These are phyloP conservation scores for Terfezia claveryi DNA, from an alignment of 495 filamentous ascomycete genomes.

Conservation along the genomic window DNA sequence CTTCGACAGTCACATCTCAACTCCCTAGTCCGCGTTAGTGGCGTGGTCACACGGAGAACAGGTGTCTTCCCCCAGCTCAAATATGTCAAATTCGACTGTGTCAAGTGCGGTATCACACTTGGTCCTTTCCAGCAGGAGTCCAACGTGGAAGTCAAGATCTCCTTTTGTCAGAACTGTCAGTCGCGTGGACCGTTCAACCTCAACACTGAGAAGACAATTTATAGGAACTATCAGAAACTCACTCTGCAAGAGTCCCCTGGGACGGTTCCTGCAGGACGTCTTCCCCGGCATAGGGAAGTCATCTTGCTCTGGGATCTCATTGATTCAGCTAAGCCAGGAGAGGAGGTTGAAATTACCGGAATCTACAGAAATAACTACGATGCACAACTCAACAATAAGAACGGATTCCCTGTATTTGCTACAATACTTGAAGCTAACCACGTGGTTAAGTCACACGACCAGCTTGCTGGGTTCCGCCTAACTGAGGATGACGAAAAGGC, in stretches of 20 bases:
- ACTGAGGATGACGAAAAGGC: constrained; percentile 88
- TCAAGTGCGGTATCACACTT: constrained; percentile 74
- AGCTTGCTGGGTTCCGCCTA: constrained; percentile 88
- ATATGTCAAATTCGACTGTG: constrained; percentile 92
- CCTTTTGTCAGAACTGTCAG: constrained; percentile 94
- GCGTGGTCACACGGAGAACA: constrained; percentile 87
- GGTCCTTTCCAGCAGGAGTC: constrained; percentile 96
- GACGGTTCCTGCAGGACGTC: constrained; percentile 86
- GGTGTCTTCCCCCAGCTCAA: constrained; percentile 97
- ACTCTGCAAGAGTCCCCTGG: constrained; percentile 95
- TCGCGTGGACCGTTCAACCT: constrained; percentile 86
- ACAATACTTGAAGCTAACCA: constrained; percentile 97
- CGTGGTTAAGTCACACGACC: constrained; percentile 88
- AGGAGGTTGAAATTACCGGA: constrained; percentile 92
- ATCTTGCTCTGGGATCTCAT: constrained; percentile 95
- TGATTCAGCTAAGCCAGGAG: constrained; percentile 87
- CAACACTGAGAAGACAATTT: constrained; percentile 96
- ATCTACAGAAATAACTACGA: constrained; percentile 98
- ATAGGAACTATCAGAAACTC: constrained; percentile 95
- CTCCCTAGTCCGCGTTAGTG: constrained; percentile 81
- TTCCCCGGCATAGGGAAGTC: constrained; percentile 86
- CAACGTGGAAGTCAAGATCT: constrained; percentile 83
- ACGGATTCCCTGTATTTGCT: constrained; percentile 96
- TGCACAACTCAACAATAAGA: constrained; percentile 92
- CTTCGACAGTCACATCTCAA: constrained; percentile 92